Percentiles rank a stretch among this genome's conserved stretches.
Evolutionary conservation across 208 protist genomes (phyloP).

Genomic region (Crithidia brevicula): DNA sequence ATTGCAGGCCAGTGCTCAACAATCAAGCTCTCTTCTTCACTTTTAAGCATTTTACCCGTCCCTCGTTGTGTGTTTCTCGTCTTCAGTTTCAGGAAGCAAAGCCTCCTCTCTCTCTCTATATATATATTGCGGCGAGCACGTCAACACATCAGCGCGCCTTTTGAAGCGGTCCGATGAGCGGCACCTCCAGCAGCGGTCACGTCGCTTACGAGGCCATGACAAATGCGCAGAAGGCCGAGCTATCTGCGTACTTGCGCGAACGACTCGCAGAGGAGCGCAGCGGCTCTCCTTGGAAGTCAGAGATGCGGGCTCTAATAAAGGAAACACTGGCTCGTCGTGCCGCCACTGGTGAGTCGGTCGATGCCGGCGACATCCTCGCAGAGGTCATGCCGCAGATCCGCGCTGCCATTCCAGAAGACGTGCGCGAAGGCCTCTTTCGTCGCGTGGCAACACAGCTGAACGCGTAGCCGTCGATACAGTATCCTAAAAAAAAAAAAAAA

Average conservation of each 20-base stretch:
- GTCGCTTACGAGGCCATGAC: constrained; percentile 70
- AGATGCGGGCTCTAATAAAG: constrained; percentile 24
- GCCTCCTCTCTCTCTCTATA: no score
- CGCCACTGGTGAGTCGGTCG: constrained; percentile 46
- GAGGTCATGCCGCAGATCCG: constrained; percentile 65
- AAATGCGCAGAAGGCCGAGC: constrained; percentile 57
- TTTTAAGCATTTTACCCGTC: no score
- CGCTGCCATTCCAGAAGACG: constrained; percentile 42
- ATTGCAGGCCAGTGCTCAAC: no score
- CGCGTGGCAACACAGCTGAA: constrained; percentile 33
- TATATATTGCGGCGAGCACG: no score
- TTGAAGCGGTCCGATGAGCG: no score
- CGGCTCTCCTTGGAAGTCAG: constrained; percentile 9
- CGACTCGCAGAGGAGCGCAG: neutral
- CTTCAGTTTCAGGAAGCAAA: no score
- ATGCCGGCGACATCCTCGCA: constrained; percentile 51
- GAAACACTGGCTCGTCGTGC: constrained; percentile 50
- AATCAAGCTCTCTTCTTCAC: no score
- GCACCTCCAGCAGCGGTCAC: constrained; percentile 4
- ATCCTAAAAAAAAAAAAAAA: neutral
- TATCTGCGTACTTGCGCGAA: constrained; percentile 44
- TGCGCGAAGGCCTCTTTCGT: constrained; percentile 76
- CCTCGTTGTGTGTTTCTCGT: no score
- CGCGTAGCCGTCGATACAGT: neutral
- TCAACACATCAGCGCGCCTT: no score